phyloP scores from a whole-genome alignment of 148 eudicot species.

The Limonium bicolor region DNA sequence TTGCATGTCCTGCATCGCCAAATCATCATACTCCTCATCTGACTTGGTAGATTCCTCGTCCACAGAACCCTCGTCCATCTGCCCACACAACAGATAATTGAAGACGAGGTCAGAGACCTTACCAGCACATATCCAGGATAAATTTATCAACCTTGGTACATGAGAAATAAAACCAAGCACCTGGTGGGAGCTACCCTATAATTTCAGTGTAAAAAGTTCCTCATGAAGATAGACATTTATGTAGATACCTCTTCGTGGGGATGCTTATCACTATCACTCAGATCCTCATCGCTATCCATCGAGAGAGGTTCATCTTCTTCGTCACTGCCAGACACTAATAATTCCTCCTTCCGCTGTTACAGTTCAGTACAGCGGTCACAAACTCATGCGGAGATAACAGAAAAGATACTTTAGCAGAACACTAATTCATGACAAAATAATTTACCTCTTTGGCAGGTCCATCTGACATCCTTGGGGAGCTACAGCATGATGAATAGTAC shows the following conservation, averaged over 20 bases:
- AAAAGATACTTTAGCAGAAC: no score
- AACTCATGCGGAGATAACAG: no score
- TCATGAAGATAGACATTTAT: no score
- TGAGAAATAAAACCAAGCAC: no score
- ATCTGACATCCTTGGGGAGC: slow-evolving; percentile 10
- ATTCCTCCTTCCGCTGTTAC: slow-evolving; percentile 77
- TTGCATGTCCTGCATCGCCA: slow-evolving; percentile 63
- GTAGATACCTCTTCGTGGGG: slow-evolving; percentile 67
- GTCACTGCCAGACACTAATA: slow-evolving; percentile 78
- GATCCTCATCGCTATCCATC: slow-evolving; percentile 74
- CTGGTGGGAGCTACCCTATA: no score
- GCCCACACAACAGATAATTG: neutral
- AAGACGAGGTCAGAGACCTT: neutral
- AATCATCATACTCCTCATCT: slow-evolving; percentile 84
- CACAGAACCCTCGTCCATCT: slow-evolving; percentile 84
- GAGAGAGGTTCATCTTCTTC: slow-evolving; percentile 71
- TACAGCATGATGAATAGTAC: slow-evolving; percentile 3
- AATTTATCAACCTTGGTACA: no score
- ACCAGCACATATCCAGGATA: no score
- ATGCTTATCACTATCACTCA: slow-evolving; percentile 35
- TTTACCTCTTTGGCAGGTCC: slow-evolving; percentile 10
- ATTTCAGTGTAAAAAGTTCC: no score
- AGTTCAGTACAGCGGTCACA: no score
- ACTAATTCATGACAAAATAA: no score
- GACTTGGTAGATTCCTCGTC: slow-evolving; percentile 85